Percentiles rank a stretch among this genome's conserved stretches.
phyloP scores from a whole-genome alignment of 2,329 filamentous ascomycete species.

The Nakataea oryzae region DNA sequence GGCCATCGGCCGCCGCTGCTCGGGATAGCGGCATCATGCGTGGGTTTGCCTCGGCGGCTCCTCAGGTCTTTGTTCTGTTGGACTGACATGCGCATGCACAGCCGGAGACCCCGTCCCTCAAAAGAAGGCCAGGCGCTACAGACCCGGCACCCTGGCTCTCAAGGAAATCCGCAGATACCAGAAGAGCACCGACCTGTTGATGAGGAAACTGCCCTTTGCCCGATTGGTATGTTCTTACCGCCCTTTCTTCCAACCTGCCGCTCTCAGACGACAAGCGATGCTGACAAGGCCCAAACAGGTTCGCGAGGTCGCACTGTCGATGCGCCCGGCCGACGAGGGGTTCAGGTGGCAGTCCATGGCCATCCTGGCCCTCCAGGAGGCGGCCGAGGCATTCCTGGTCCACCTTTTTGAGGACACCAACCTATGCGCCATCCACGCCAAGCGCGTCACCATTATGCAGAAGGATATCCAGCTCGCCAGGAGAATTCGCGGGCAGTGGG shows the following conservation, averaged over 20 bases:
- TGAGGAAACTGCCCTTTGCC: slow-evolving; percentile 72
- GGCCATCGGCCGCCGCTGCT: neutral
- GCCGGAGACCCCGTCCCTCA: slow-evolving; percentile 65
- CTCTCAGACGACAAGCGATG: no score
- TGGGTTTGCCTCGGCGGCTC: slow-evolving; percentile 12
- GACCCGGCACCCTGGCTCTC: slow-evolving; percentile 74
- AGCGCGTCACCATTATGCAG: slow-evolving; percentile 93
- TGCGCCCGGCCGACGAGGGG: slow-evolving; percentile 53
- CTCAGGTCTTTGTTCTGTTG: neutral
- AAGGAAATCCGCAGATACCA: slow-evolving; percentile 90
- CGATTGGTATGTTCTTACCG: no score
- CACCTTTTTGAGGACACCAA: slow-evolving; percentile 96
- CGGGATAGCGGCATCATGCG: slow-evolving; percentile 30
- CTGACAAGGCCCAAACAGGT: slow-evolving; percentile 37
- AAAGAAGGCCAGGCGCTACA: slow-evolving; percentile 53
- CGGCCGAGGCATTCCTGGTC: slow-evolving; percentile 90
- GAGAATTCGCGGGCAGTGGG: slow-evolving; percentile 44
- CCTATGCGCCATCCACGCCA: slow-evolving; percentile 92
- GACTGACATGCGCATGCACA: slow-evolving; percentile 23
- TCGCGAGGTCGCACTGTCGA: slow-evolving; percentile 61
- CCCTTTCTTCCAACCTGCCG: neutral
- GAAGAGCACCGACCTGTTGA: slow-evolving; percentile 75
- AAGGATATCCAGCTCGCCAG: slow-evolving; percentile 87
- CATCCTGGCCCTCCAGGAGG: slow-evolving; percentile 86
- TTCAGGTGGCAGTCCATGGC: slow-evolving; percentile 95